Evolutionary conservation across 2,329 filamentous ascomycete genomes (phyloP).

Genomic region (Penicillium thymicola): DNA sequence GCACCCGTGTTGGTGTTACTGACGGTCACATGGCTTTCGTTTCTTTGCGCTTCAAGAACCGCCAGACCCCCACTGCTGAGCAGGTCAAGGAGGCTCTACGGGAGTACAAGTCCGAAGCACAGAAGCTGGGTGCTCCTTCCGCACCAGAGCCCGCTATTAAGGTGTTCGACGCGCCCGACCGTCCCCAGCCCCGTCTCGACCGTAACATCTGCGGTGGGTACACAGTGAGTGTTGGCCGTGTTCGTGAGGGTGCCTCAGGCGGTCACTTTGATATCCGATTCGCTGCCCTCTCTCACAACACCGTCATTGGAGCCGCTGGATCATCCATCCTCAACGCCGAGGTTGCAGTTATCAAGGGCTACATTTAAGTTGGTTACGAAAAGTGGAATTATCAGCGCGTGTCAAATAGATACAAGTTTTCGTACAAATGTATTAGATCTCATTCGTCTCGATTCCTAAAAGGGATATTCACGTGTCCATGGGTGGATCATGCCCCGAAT

Average conservation of each 20-base stretch:
- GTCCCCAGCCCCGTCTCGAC: conserved; percentile 88
- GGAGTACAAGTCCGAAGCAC: conserved; percentile 76
- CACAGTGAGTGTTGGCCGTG: conserved; percentile 82
- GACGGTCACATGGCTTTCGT: conserved; percentile 97
- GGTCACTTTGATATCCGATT: conserved; percentile 95
- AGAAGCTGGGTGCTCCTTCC: conserved; percentile 79
- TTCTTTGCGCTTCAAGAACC: conserved; percentile 74
- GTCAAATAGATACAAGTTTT: conserved; percentile 10
- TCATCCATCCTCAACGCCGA: conserved; percentile 94
- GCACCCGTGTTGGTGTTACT: conserved; percentile 90
- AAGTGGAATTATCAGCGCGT: conserved; percentile 20
- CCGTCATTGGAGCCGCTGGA: conserved; percentile 93
- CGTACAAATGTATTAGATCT: conserved; percentile 4
- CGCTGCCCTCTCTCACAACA: conserved; percentile 85
- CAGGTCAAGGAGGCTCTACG: conserved; percentile 76
- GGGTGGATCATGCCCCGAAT: neutral
- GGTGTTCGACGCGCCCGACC: conserved; percentile 84
- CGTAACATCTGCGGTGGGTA: conserved; percentile 82
- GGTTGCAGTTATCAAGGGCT: conserved; percentile 85
- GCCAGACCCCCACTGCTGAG: conserved; percentile 69
- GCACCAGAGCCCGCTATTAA: conserved; percentile 78
- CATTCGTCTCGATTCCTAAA: conserved; percentile 4
- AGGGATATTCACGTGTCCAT: neutral
- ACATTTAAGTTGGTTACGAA: conserved; percentile 51
- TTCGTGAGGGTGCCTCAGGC: conserved; percentile 74